Evolutionary conservation across 768 basidiomycete species (phyloP), one percentile per base, ranked within the genome.

Genomic region (Tephrocybe sp.): DNA sequence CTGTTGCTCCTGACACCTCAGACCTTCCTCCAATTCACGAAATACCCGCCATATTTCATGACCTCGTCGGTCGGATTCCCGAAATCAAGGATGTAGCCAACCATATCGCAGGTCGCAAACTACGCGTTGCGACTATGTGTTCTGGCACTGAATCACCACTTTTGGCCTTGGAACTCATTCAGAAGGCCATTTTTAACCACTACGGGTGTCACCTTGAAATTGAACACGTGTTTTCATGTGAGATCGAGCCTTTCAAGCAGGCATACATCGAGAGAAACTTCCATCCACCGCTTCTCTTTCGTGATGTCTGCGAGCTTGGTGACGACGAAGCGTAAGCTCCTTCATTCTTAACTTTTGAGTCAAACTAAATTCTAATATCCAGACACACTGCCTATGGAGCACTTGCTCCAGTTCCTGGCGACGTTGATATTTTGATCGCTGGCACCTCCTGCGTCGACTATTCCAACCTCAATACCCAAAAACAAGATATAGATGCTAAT

Each of bases 211-310:
- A 77, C 2, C 70, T 97, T 50, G 79, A 86, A 21, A 75, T 93
- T 45, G 89, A 95, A 66, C 94, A 97, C 68, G 91, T 95, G 38
- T 96, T 97, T 71, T 96, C 93, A 1, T 97, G 93, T 68, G 93
- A 97, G 71, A 96, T 97, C 50, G 94, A 94, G 64, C 93, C 94
- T 3, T 96, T 93, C 78, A 95, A 97, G 70, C 94, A 95, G 65
- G 95, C 94, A 0, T 97, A 98, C 63, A 98, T 98, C 56, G 95
- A 98, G 64, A 80, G 95, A 26, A 98, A 98, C 67, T 98, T 98
- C 65, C 82, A 87, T 34, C 95, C 95, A 20, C 93, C 94, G 11
- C 68, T 96, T 23, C 75, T 98, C 28, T 98, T 97, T 68, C 84
- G 95, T 42, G 95, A 98, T 64, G 94, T 98, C 15, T 93, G 90